Conservation (phyloP, 1,284 basidiomycete species). For the Kalmanozyma brasiliensis region DNA sequence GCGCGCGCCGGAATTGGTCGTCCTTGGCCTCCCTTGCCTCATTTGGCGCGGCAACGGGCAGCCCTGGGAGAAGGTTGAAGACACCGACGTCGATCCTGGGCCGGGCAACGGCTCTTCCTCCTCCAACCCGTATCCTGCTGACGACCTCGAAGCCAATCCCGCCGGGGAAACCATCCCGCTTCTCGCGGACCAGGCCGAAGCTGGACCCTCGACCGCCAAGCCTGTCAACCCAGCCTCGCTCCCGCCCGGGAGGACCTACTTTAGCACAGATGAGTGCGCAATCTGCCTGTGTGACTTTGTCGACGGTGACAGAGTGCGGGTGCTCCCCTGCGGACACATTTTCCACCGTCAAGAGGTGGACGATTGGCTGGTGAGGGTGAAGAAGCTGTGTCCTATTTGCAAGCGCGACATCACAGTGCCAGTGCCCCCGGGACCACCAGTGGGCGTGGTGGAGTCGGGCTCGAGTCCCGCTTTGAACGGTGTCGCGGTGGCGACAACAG, state of each 20-base stretch:
- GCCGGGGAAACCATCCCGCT: slow-evolving; percentile 38
- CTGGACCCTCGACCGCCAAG: slow-evolving; percentile 42
- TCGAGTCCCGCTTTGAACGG: slow-evolving; percentile 3
- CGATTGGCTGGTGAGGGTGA: slow-evolving; percentile 62
- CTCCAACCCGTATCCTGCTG: slow-evolving; percentile 4
- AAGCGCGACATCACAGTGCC: slow-evolving; percentile 63
- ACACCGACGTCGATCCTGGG: slow-evolving; percentile 44
- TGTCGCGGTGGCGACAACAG: slow-evolving; percentile 1
- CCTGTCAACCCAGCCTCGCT: slow-evolving; percentile 33
- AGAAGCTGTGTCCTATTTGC: slow-evolving; percentile 67
- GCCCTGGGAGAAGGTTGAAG: slow-evolving; percentile 62
- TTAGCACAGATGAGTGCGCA: slow-evolving; percentile 63
- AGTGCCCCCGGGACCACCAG: slow-evolving; percentile 46
- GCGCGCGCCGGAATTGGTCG: slow-evolving; percentile 61
- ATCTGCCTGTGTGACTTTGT: slow-evolving; percentile 65
- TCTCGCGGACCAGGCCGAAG: slow-evolving; percentile 43
- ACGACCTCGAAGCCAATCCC: slow-evolving; percentile 34
- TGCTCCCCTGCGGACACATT: slow-evolving; percentile 65
- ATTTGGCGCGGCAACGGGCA: slow-evolving; percentile 62
- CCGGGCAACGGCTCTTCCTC: slow-evolving; percentile 37
- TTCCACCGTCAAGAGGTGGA: slow-evolving; percentile 66
- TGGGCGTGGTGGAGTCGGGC: slow-evolving; percentile 4
- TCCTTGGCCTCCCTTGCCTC: slow-evolving; percentile 61
- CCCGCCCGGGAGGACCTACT: slow-evolving; percentile 55
- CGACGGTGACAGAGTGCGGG: slow-evolving; percentile 63